phyloP scores from a whole-genome alignment of 192 early-diverging fungal species.

The Linnemannia zychae region DNA sequence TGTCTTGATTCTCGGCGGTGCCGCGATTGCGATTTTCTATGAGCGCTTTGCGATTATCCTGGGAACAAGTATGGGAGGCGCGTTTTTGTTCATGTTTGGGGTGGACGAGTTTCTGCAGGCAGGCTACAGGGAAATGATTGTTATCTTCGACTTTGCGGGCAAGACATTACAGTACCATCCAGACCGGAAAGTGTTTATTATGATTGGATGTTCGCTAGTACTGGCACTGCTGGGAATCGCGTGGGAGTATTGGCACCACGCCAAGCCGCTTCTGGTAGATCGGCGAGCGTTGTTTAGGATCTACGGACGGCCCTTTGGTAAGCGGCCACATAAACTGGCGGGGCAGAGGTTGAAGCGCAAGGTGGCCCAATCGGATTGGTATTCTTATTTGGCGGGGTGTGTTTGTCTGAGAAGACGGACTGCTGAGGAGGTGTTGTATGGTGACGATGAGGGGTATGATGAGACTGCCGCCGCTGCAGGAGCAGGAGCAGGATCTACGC shows the following conservation, averaged over 20 bases:
- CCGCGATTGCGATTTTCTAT: slow-evolving; percentile 33
- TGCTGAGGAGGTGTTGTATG: slow-evolving; percentile 29
- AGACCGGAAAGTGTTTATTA: slow-evolving; percentile 17
- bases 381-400: slow-evolving; percentile 29
- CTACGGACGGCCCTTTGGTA: slow-evolving; percentile 49
- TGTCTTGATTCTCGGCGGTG: slow-evolving; percentile 50
- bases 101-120: slow-evolving; percentile 64
- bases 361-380: slow-evolving; percentile 14
- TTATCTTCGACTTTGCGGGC: slow-evolving; percentile 32
- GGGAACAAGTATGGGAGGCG: slow-evolving; percentile 61
- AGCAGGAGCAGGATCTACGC: not conserved
- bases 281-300: slow-evolving; percentile 34
- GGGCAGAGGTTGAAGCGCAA: slow-evolving; percentile 2
- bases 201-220: slow-evolving; percentile 30
- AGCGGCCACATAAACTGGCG: slow-evolving; percentile 19
- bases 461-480: not conserved
- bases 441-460: slow-evolving; percentile 1
- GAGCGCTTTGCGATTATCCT: slow-evolving; percentile 62
- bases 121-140: slow-evolving; percentile 59
- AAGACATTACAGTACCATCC: slow-evolving; percentile 31
- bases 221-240: slow-evolving; percentile 26
- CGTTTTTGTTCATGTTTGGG: slow-evolving; percentile 63
- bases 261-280: slow-evolving; percentile 29
- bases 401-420: slow-evolving; percentile 24
- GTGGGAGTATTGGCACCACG: slow-evolving; percentile 43